Evolutionary conservation across 306 rosid species (phyloP).

Genomic region (Glycyrrhiza uralensis): DNA sequence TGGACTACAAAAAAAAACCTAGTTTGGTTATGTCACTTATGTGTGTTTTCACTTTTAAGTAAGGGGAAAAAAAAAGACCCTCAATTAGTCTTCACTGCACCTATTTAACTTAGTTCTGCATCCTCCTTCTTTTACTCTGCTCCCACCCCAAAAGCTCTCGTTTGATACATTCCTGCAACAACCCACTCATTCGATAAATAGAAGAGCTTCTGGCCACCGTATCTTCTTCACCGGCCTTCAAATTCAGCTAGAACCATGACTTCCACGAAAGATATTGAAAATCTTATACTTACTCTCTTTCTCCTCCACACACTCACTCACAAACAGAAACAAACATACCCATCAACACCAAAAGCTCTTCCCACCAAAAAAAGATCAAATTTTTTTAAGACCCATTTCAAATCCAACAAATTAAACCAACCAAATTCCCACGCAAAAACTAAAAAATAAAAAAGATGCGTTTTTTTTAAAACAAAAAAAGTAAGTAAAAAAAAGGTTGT

Average conservation of each 20-base stretch:
- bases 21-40: not conserved
- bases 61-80: not conserved
- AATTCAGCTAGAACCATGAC: constrained; percentile 4
- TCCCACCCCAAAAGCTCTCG: not conserved
- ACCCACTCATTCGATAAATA: too few species aligned
- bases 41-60: not conserved
- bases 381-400: constrained; percentile 18
- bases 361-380: not conserved
- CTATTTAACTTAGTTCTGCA: not conserved
- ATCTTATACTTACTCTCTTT: not conserved
- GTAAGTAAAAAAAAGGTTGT: not conserved
- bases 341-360: constrained; percentile 10
- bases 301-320: constrained; percentile 1
- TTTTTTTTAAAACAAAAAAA: not conserved
- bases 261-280: not conserved
- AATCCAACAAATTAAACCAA: constrained; percentile 4
- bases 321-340: constrained; percentile 7
- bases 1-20: not conserved
- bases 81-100: not conserved
- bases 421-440: not conserved
- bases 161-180: not conserved
- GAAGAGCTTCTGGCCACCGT: not conserved
- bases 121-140: not conserved
- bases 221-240: not conserved
- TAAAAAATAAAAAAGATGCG: not conserved